phyloP scores from a whole-genome alignment of 805 yeast genomes.

The Candida pini region DNA sequence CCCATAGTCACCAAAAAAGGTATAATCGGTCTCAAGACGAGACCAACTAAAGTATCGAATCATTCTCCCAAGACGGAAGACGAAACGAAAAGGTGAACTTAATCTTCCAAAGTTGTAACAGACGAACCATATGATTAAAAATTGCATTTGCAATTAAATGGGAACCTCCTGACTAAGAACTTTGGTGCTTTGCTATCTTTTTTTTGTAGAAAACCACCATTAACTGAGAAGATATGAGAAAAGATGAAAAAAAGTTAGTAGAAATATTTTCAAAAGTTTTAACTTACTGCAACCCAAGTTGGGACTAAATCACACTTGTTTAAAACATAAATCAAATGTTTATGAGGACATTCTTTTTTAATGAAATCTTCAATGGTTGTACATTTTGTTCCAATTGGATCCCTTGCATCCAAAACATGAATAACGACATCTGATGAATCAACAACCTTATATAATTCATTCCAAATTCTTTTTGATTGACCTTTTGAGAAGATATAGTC shows the following conservation, averaged over 20 bases:
- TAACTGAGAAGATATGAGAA: slow-evolving; percentile 3
- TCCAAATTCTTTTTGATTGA: slow-evolving; percentile 98
- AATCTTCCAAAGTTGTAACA: slow-evolving; percentile 98
- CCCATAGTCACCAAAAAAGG: slow-evolving; percentile 37
- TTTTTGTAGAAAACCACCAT: slow-evolving; percentile 3
- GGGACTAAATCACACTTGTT: slow-evolving; percentile 98
- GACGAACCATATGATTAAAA: slow-evolving; percentile 56
- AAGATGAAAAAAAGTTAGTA: too few relatives aligned
- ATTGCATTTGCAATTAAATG: slow-evolving; percentile 16
- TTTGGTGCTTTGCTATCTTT: slow-evolving; percentile 53
- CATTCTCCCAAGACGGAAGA: slow-evolving; percentile 43
- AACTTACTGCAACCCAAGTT: slow-evolving; percentile 99
- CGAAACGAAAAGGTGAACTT: slow-evolving; percentile 50
- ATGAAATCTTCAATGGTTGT: slow-evolving; percentile 88
- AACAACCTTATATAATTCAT: slow-evolving; percentile 91
- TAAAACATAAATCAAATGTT: slow-evolving; percentile 88
- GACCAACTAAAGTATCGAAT: slow-evolving; percentile 20
- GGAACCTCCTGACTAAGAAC: slow-evolving; percentile 77
- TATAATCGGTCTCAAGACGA: slow-evolving; percentile 40
- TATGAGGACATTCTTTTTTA: slow-evolving; percentile 91
- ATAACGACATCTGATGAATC: slow-evolving; percentile 97
- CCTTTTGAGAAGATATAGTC: slow-evolving; percentile 96
- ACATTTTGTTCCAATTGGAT: slow-evolving; percentile 95
- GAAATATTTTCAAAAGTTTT: too few relatives aligned
- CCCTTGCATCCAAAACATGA: slow-evolving; percentile 96